Percentiles rank a stretch among this genome's conserved stretches.
phyloP scores from a whole-genome alignment of 805 yeast genomes.

The Maudiozyma turicensis region DNA sequence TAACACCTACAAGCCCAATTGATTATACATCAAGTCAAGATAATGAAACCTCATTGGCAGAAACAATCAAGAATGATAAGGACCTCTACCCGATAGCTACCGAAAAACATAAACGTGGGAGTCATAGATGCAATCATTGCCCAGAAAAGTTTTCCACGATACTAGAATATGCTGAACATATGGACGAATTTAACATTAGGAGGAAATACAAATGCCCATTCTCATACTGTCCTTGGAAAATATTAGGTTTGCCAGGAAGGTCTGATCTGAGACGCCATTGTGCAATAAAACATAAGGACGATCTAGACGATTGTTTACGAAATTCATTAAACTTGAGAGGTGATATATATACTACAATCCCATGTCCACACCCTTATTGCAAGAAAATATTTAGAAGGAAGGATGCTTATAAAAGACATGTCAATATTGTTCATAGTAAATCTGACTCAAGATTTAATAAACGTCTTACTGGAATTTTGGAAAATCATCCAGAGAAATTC shows the following conservation, averaged over 20 bases:
- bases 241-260: constrained; percentile 39
- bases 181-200: constrained; percentile 33
- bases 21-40: background rate
- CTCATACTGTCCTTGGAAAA: constrained; percentile 38
- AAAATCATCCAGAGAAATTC: constrained; percentile 14
- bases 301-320: constrained; percentile 21
- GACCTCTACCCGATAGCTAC: constrained; percentile 20
- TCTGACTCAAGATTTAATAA: constrained; percentile 33
- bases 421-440: constrained; percentile 40
- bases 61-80: constrained; percentile 24
- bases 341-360: constrained; percentile 22
- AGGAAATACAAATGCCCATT: constrained; percentile 39
- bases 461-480: constrained; percentile 21
- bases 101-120: constrained; percentile 34
- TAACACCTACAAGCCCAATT: background rate
- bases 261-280: constrained; percentile 44
- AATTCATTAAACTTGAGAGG: constrained; percentile 22
- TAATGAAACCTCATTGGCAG: constrained; percentile 2
- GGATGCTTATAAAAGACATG: constrained; percentile 47
- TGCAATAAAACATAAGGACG: constrained; percentile 36
- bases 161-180: constrained; percentile 33
- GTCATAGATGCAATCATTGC: constrained; percentile 41
- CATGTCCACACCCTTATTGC: constrained; percentile 32
- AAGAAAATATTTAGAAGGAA: constrained; percentile 40
- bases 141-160: constrained; percentile 31